phyloP scores from a whole-genome alignment of 495 filamentous ascomycete genomes.

The Ramalina intermedia region DNA sequence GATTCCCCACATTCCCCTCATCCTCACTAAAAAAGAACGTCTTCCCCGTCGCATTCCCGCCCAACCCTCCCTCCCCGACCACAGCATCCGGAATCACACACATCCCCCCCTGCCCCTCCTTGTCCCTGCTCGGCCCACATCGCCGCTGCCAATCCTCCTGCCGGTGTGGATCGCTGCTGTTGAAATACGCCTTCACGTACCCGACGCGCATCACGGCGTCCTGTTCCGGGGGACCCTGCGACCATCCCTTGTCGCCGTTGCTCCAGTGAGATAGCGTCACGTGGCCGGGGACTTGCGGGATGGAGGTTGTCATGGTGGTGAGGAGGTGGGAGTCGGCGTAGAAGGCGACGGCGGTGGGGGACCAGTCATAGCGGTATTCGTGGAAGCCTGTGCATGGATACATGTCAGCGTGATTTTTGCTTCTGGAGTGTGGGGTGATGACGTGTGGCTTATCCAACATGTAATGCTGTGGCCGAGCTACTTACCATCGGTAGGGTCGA shows the following conservation, averaged over 20 bases:
- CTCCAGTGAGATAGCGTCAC: slow-evolving; percentile 64
- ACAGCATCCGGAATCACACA: slow-evolving; percentile 45
- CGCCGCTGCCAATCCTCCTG: slow-evolving; percentile 29
- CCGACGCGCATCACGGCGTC: slow-evolving; percentile 46
- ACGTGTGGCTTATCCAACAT: neutral
- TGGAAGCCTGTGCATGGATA: slow-evolving; percentile 30
- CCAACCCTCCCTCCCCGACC: slow-evolving; percentile 28
- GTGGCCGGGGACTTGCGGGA: slow-evolving; percentile 45
- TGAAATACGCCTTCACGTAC: slow-evolving; percentile 69
- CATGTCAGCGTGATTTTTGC: neutral
- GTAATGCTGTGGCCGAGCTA: neutral
- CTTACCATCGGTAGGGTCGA: slow-evolving; percentile 34
- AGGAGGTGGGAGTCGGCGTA: slow-evolving; percentile 47
- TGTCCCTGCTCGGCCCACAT: slow-evolving; percentile 28
- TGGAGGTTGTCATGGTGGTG: slow-evolving; percentile 34
- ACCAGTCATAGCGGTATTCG: slow-evolving; percentile 67
- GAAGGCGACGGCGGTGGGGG: slow-evolving; percentile 42
- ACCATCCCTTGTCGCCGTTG: slow-evolving; percentile 57
- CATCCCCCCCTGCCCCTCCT: slow-evolving; percentile 24
- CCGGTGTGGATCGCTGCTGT: slow-evolving; percentile 37
- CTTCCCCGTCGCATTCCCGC: slow-evolving; percentile 22
- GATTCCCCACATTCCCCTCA: slow-evolving; percentile 40
- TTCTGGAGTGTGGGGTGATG: neutral
- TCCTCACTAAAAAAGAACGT: slow-evolving; percentile 47
- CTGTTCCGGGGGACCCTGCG: slow-evolving; percentile 44